phyloP scores from a whole-genome alignment of 2,329 filamentous ascomycete genomes.

The Hortaea sp. region DNA sequence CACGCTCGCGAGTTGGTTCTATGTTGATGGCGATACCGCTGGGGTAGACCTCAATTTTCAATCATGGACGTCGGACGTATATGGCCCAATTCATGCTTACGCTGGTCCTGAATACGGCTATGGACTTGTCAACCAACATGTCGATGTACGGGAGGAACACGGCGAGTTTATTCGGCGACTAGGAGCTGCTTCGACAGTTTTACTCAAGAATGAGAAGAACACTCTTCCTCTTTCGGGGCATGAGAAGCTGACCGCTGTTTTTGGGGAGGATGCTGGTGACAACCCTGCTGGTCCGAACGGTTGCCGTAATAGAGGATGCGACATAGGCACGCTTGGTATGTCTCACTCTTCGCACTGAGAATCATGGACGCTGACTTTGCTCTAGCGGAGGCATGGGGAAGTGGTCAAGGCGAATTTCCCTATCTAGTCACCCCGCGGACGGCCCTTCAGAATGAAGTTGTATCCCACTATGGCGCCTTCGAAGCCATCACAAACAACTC shows the following conservation, averaged over 20 bases:
- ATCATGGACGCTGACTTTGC: too few relatives aligned
- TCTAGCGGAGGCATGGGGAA: constrained; percentile 60
- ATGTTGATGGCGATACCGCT: too few relatives aligned
- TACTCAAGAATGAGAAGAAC: constrained; percentile 49
- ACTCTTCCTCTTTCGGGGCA: constrained; percentile 43
- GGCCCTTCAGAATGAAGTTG: constrained; percentile 57
- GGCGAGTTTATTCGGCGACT: constrained; percentile 28
- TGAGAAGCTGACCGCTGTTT: constrained; percentile 38
- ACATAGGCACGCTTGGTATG: too few relatives aligned
- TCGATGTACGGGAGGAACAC: constrained; percentile 30
- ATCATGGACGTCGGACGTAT: constrained; percentile 66
- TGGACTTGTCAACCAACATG: constrained; percentile 62
- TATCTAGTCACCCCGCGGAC: constrained; percentile 56
- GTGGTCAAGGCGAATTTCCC: constrained; percentile 49
- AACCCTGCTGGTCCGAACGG: constrained; percentile 69
- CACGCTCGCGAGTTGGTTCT: constrained; percentile 44
- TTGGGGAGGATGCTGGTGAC: constrained; percentile 40
- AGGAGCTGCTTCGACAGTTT: constrained; percentile 37
- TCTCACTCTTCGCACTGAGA: too few relatives aligned
- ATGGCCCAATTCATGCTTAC: constrained; percentile 28
- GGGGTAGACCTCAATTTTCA: constrained; percentile 64
- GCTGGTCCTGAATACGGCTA: constrained; percentile 31
- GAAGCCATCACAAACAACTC: constrained; percentile 49
- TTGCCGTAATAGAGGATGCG: constrained; percentile 57
- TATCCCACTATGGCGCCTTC: constrained; percentile 53